A percentile compares a stretch with the other conserved stretches of the same genome.
phyloP scores from a whole-genome alignment of 768 basidiomycete species.

The Russula lepida region DNA sequence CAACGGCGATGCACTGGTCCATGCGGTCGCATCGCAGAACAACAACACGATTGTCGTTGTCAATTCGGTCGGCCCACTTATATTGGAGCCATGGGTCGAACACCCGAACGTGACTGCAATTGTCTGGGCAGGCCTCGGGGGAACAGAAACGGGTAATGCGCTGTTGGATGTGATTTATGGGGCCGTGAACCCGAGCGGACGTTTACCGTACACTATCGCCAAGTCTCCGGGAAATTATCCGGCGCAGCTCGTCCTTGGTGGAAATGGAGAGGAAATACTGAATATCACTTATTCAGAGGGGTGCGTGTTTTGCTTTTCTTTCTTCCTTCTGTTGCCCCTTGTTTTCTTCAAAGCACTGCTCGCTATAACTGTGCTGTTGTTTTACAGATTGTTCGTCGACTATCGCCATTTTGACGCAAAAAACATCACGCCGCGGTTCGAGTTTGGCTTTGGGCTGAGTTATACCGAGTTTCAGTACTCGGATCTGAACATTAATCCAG shows the following conservation, averaged over 20 bases:
- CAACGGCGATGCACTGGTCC: slow-evolving; percentile 45
- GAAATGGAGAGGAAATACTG: slow-evolving; percentile 26
- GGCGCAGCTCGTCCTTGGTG: slow-evolving; percentile 31
- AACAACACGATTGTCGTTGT: slow-evolving; percentile 43
- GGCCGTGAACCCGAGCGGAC: slow-evolving; percentile 60
- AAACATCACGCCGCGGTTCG: slow-evolving; percentile 70
- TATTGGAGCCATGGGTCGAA: slow-evolving; percentile 61
- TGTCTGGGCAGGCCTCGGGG: slow-evolving; percentile 44
- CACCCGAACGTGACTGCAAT: slow-evolving; percentile 67
- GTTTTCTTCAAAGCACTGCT: too few species aligned
- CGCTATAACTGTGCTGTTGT: background rate
- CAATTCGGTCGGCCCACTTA: slow-evolving; percentile 67
- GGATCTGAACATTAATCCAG: slow-evolving; percentile 38
- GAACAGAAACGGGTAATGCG: slow-evolving; percentile 57
- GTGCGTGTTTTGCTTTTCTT: background rate
- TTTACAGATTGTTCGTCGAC: slow-evolving; percentile 24
- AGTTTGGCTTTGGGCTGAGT: slow-evolving; percentile 85
- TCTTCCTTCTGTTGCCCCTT: slow-evolving; percentile 2
- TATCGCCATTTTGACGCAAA: slow-evolving; percentile 40
- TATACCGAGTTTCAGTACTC: slow-evolving; percentile 78
- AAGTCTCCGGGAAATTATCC: slow-evolving; percentile 46
- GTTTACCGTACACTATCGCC: slow-evolving; percentile 68
- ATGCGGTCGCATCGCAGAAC: slow-evolving; percentile 41
- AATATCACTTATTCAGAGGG: slow-evolving; percentile 59
- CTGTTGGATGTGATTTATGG: slow-evolving; percentile 76